Evolutionary conservation across 768 basidiomycete species (phyloP).

Genomic region (Austroboletus eburneus): DNA sequence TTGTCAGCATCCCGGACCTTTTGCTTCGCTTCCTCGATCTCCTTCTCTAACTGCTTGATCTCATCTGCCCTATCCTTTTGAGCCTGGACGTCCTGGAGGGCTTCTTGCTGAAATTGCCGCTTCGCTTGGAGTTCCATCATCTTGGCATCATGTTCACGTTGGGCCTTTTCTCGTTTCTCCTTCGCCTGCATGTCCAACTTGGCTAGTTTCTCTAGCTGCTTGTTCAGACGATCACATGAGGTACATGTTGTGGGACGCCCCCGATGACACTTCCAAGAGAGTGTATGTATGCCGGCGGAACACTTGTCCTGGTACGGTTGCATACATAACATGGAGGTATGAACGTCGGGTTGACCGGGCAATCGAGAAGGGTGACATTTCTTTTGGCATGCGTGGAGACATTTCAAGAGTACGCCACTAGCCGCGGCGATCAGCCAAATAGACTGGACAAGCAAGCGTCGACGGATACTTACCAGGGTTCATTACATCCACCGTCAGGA

Average conservation of each 20-base stretch:
- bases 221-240: slow-evolving; percentile 43
- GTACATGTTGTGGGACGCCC: slow-evolving; percentile 37
- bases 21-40: slow-evolving; percentile 36
- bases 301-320: slow-evolving; percentile 38
- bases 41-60: slow-evolving; percentile 37
- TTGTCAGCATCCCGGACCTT: slow-evolving; percentile 10
- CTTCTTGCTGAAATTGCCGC: slow-evolving; percentile 31
- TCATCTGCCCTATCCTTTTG: slow-evolving; percentile 45
- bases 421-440: background rate
- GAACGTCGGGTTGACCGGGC: slow-evolving; percentile 34
- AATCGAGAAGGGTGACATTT: slow-evolving; percentile 56
- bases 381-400: slow-evolving; percentile 48
- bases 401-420: slow-evolving; percentile 15
- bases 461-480: slow-evolving; percentile 49
- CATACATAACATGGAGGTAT: slow-evolving; percentile 39
- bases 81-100: slow-evolving; percentile 34
- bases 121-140: slow-evolving; percentile 43
- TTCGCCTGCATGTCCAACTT: slow-evolving; percentile 39
- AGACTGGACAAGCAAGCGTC: background rate
- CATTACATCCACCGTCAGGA: slow-evolving; percentile 63
- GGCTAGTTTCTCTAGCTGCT: slow-evolving; percentile 39
- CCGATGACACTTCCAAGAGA: slow-evolving; percentile 44
- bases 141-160: slow-evolving; percentile 37
- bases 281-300: slow-evolving; percentile 38
- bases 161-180: slow-evolving; percentile 42